Conservation (phyloP, 2,329 filamentous ascomycete species). For the Emmonsia crescens region DNA sequence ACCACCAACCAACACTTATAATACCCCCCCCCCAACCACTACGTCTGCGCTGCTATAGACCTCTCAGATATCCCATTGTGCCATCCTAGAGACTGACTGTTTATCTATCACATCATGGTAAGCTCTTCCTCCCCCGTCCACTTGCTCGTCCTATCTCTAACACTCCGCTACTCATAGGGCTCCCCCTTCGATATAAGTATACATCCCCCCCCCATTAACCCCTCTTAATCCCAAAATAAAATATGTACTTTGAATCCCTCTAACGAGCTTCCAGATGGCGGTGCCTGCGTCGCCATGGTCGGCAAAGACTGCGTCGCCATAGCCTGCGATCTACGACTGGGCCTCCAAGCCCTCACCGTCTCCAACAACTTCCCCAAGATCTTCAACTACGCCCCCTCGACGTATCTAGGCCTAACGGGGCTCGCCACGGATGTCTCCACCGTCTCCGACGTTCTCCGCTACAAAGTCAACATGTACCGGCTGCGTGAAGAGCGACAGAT, state of each 20-base stretch:
- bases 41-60: conserved; percentile 2
- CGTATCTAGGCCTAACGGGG: conserved; percentile 90
- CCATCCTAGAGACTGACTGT: background rate
- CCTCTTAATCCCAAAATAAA: conserved; percentile 4
- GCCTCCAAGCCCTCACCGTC: conserved; percentile 89
- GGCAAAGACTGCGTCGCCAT: conserved; percentile 99
- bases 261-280: conserved; percentile 51
- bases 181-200: conserved; percentile 94
- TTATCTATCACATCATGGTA: conserved; percentile 22
- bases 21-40: conserved; percentile 6
- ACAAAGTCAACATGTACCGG: conserved; percentile 99
- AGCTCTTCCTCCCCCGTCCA: conserved; percentile 6
- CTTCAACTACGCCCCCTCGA: conserved; percentile 84
- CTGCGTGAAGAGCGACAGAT: conserved; percentile 96
- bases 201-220: conserved; percentile 17
- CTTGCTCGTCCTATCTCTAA: conserved; percentile 23
- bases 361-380: conserved; percentile 99
- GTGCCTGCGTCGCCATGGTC: conserved; percentile 96
- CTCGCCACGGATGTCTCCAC: conserved; percentile 93
- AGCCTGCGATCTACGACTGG: conserved; percentile 95
- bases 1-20: background rate
- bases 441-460: conserved; percentile 93
- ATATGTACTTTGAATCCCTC: background rate
- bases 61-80: background rate
- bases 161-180: conserved; percentile 45